Base-by-base conservation (phyloP, 2,329 filamentous ascomycete genomes). In the Diplodia scrobiculata region DNA sequence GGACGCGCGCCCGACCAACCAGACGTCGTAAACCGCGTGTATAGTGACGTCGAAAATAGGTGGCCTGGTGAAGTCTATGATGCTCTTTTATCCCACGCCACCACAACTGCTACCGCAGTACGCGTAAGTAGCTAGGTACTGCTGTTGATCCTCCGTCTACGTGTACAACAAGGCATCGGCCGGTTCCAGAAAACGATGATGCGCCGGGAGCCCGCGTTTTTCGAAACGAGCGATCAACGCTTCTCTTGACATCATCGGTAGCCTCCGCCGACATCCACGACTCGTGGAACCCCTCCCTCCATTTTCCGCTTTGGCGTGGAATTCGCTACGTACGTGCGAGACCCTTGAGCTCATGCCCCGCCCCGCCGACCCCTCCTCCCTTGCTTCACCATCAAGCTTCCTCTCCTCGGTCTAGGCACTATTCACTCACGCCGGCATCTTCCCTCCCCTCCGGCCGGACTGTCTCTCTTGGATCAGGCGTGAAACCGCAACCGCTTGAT, bases 151-250 rank as follows among this genome's bases (percentile, higher is more conserved):
- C 17, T 1, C n/a, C 17, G 41, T 19, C 6, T 45, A 45, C 41
- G 41, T 19, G 41, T 45, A 41, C 36, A 17, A 32, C 7, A 25
- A 25, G 25, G 29, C 29, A 32, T 32, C 29, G 29, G 5, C 29
- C 14, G 21, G 13, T 51, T 14, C 48, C 21, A 51, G 29, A 7
- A 17, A 17, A 27, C 25, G 48, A 27, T 29, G 14, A 27, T 29
- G 14, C 21, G 48, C 13, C 48, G 21, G 25, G 21, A 27, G 9
- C 48, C 48, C 41, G 71, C 79, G 69, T 81, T 82, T 74, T 81
- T 82, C 72, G 78, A 55, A 55, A 55, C 52, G 17, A 58, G 53
- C 11, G 53, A 58, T 58, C 53, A 45, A 34, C 36, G 53, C 53
- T 14, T 3, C n/a, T 21, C 17, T 53, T 34, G 51, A 53, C 51